Percentiles rank a stretch among this genome's conserved stretches.
phyloP scores from a whole-genome alignment of 2,329 filamentous ascomycete species.

The Cladosporium sp. region DNA sequence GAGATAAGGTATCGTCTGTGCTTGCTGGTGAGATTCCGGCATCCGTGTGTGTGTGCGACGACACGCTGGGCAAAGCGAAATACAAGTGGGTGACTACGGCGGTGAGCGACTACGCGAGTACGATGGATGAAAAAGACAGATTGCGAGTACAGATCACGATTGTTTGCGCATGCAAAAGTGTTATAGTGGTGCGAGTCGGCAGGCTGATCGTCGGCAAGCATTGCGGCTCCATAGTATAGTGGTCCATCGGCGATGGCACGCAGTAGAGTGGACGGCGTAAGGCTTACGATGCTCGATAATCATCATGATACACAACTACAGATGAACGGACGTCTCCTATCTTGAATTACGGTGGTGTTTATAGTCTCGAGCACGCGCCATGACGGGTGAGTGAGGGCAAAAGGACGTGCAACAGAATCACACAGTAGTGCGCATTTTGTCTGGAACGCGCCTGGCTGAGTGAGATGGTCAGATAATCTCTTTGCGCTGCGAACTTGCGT shows the following conservation, averaged over 20 bases:
- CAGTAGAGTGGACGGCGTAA: not conserved
- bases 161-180: conserved; percentile 9
- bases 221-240: conserved; percentile 11
- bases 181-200: not conserved
- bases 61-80: not conserved
- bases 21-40: not conserved
- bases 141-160: conserved; percentile 7
- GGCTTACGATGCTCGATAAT: not conserved
- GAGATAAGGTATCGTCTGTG: conserved; percentile 7
- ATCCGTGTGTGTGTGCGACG: not conserved
- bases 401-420: not conserved
- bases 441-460: not conserved
- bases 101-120: not conserved
- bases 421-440: not conserved
- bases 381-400: not conserved
- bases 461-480: conserved; percentile 12
- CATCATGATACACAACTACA: conserved; percentile 1
- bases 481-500: conserved; percentile 5
- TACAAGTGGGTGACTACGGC: not conserved
- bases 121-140: not conserved
- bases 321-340: conserved; percentile 1
- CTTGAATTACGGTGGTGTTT: not conserved
- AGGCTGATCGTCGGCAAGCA: conserved; percentile 2
- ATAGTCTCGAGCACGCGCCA: not conserved
- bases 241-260: conserved; percentile 8